phyloP scores from a whole-genome alignment of 345 rosid species.

The Eucalyptus sideroxylon region DNA sequence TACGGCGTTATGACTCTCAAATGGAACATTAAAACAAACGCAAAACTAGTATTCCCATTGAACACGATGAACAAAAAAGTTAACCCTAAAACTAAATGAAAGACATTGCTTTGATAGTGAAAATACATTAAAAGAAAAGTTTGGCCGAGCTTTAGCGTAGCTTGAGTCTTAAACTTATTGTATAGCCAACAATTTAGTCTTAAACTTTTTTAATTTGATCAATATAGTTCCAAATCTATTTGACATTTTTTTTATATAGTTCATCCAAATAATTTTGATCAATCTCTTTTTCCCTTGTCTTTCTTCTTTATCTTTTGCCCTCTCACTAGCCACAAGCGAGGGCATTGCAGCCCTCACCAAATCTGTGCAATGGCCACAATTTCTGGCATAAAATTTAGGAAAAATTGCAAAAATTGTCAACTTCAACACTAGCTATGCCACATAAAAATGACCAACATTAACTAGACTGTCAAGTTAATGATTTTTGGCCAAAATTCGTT shows the following conservation, averaged over 20 bases:
- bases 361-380: not conserved
- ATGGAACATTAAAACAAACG: too few relatives aligned
- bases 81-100: not conserved
- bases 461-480: not conserved
- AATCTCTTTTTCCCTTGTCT: not conserved
- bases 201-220: not conserved
- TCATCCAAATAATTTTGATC: not conserved
- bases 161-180: not conserved
- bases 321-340: not conserved
- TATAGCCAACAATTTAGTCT: not conserved
- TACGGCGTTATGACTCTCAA: too few relatives aligned
- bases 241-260: not conserved
- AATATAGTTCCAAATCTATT: not conserved
- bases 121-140: not conserved
- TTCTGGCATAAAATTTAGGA: not conserved
- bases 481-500: not conserved
- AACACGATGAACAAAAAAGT: not conserved
- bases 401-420: not conserved
- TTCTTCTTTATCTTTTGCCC: not conserved
- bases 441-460: not conserved
- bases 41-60: too few relatives aligned
- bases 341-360: not conserved
- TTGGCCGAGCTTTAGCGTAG: fast-evolving
- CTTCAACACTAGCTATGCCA: fast-evolving
- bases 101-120: not conserved